Evolutionary conservation across 345 rosid species (phyloP), one percentile per base, ranked within the genome.

Genomic region (Mercurialis annua): DNA sequence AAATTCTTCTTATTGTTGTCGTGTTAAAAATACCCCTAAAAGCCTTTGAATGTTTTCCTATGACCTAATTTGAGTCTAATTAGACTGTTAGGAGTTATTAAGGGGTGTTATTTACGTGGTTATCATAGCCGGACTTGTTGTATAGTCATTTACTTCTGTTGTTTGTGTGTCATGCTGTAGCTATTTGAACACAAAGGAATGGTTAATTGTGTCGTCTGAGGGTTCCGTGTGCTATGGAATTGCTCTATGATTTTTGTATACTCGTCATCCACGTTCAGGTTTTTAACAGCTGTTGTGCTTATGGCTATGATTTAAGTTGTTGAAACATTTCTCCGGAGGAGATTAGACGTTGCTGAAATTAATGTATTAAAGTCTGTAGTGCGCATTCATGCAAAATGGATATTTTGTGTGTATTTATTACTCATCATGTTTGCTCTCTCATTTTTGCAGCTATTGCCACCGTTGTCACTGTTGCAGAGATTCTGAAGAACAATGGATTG

Each of bases 401-500:
- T 48, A 18, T 34, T 62, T 18, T 53, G 17, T 76, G 64, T n/a
- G 40, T 21, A 23, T n/a, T 66, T 18, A n/a, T 44, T 2, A 29
- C 14, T 12, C 55, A 17, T n/a, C 38, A 14, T 18, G 1, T 54
- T 55, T 64, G 14, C 47, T 56, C 5, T 54, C 27, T 47, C n/a
- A 10, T 43, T 9, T 73, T 38, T 82, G 84, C 88, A 90, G 95
- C 98, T 68, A 90, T 88, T 61, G 91, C 91, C 15, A 92, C 94
- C 0, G 96, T 85, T 50, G 95, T 92, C 60, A 90, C 95, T 1
- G 78, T 92, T 57, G 87, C 95, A 6, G 96, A 87, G 72, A 92
- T 92, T 67, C 82, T 92, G 59, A 92, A 92, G 81, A 92, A 90
- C 78, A 86, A 80, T 77, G 96, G 93, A 60, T 81, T 89, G 76